These are phyloP conservation scores for Pistacia integerrima DNA, from an alignment of 345 rosid genomes.

Conservation along the genomic window DNA sequence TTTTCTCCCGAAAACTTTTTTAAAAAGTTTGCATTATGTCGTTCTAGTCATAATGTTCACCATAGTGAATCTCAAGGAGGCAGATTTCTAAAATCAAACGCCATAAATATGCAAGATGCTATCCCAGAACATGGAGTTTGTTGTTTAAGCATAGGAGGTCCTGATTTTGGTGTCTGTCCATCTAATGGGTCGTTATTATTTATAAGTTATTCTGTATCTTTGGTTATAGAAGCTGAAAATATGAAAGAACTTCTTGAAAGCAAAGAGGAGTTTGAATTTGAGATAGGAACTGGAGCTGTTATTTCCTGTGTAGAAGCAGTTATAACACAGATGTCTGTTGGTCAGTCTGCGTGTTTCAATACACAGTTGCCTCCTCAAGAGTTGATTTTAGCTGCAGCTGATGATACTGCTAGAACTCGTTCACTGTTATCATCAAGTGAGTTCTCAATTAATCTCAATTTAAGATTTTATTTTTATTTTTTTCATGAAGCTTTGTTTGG, in stretches of 20 bases:
- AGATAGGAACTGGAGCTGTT: conserved; percentile 84
- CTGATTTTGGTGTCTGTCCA: conserved; percentile 59
- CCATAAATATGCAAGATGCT: conserved; percentile 23
- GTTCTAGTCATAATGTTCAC: conserved; percentile 24
- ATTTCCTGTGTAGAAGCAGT: conserved; percentile 57
- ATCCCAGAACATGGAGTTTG: conserved; percentile 29
- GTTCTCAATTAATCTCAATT: conserved; percentile 27
- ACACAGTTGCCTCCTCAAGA: conserved; percentile 44
- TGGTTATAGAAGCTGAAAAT: conserved; percentile 42
- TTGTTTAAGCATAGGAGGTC: conserved; percentile 51
- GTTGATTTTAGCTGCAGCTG: conserved; percentile 61
- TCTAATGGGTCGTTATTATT: conserved; percentile 60
- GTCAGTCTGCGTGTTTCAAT: conserved; percentile 67
- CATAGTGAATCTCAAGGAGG: conserved; percentile 26
- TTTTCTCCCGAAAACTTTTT: conserved; percentile 40
- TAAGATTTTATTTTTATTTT: neutral
- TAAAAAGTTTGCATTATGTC: conserved; percentile 43
- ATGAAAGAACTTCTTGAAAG: conserved; percentile 79
- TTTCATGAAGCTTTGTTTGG: conserved; percentile 3
- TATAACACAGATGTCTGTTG: conserved; percentile 77
- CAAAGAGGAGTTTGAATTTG: conserved; percentile 82
- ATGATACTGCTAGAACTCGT: conserved; percentile 45
- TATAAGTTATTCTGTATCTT: conserved; percentile 61
- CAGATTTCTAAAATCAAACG: conserved; percentile 28
- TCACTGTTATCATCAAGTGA: conserved; percentile 60